Base-by-base conservation (phyloP, 495 filamentous ascomycete genomes). In the Peziza echinospora region DNA sequence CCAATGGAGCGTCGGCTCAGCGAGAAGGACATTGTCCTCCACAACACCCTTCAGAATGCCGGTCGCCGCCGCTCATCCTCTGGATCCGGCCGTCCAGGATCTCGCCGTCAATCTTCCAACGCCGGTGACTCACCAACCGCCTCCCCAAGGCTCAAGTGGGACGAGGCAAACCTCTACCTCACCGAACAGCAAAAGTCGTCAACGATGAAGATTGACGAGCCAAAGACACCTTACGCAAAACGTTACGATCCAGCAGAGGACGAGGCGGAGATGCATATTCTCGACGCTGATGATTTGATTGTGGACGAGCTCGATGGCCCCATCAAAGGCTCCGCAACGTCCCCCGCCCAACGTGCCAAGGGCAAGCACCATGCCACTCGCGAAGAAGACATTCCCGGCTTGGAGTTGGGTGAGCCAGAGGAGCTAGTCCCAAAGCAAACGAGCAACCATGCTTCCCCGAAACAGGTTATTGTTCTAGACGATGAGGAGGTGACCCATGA, bases 151-250 rank as follows among this genome's bases (percentile, higher is more conserved):
- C 68, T 97, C 47, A 91, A 93, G 60, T 97, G 89, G 89, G 89
- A 97, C 56, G 89, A 97, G 62, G 89, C 84, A 19, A 96, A 96
- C 53, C 68, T 97, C 19, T 96, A 94, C 62, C 70, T 96, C 10
- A 83, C 85, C 4, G 89, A 96, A 65, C 89, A 94, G 62, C 82
- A 96, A 63, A 85, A 82, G 60, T 84, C 76, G 26, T 73, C 80
- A 24, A 96, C 87, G 41, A 96, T 96, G 91, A 96, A 96, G 69
- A 96, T 97, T 57, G 77, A 82, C 53, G 89, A 97, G 65, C 89
- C 89, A 43, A 97, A 97, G 70, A 97, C 89, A 16, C 89, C 89
- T 0, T 97, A 83, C 53, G 89, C 83, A 13, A 78, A 75, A 54
- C 80, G 81, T 50, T 94, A 94, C 57, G 84, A 97, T 56, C 84